These are phyloP conservation scores for Podaxis pistillaris DNA, from an alignment of 768 basidiomycete genomes.

Conservation along the genomic window DNA sequence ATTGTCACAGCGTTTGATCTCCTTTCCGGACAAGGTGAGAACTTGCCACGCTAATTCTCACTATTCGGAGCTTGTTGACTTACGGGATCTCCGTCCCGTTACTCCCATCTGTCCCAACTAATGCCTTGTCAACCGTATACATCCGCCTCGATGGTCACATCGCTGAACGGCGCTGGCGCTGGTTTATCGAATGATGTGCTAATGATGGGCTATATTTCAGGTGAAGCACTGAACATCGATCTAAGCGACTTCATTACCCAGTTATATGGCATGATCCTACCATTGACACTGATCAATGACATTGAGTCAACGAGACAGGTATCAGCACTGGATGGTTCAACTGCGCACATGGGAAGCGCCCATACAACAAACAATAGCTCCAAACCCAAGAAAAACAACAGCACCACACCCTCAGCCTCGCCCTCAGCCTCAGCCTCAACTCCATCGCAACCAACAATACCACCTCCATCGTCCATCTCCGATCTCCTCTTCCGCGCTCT, in stretches of 20 bases:
- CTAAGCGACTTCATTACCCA: slow-evolving; percentile 82
- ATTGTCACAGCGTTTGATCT: slow-evolving; percentile 98
- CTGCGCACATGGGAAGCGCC: neutral
- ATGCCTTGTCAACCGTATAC: slow-evolving; percentile 11
- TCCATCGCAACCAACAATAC: slow-evolving; percentile 15
- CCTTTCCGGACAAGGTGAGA: slow-evolving; percentile 87
- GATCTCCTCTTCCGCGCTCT: slow-evolving; percentile 89
- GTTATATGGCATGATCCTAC: slow-evolving; percentile 80
- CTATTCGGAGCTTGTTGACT: slow-evolving; percentile 3
- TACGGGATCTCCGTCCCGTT: slow-evolving; percentile 3
- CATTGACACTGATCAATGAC: slow-evolving; percentile 64
- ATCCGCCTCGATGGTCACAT: slow-evolving; percentile 1
- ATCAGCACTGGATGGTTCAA: slow-evolving; percentile 18
- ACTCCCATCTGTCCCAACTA: slow-evolving; percentile 8
- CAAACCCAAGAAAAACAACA: slow-evolving; percentile 17
- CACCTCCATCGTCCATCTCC: slow-evolving; percentile 35
- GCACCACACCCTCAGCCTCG: slow-evolving; percentile 4
- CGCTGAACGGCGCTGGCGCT: slow-evolving; percentile 1
- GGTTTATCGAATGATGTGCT: neutral
- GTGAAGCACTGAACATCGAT: slow-evolving; percentile 97
- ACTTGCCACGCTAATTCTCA: slow-evolving; percentile 13
- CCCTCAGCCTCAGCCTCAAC: slow-evolving; percentile 9
- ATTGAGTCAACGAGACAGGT: slow-evolving; percentile 43
- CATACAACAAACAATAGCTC: slow-evolving; percentile 24
- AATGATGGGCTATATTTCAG: slow-evolving; percentile 37